Evolutionary conservation across 768 basidiomycete species (phyloP).

Genomic region (Rhodotorula graminis): DNA sequence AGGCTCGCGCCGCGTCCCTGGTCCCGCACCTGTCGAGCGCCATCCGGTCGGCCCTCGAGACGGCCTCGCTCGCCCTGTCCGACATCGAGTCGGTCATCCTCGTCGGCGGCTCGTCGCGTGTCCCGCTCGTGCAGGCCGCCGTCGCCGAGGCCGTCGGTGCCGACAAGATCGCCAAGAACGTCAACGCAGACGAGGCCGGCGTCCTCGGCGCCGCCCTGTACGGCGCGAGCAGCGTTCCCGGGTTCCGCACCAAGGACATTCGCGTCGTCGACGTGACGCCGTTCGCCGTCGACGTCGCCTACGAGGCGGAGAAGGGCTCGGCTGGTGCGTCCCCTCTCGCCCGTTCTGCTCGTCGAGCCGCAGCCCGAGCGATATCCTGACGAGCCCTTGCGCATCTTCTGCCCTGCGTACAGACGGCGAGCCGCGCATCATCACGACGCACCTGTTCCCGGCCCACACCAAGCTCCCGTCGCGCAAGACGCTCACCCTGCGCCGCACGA

Average conservation of each 20-base stretch:
- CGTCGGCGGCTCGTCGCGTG: conserved; percentile 83
- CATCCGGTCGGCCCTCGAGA: conserved; percentile 65
- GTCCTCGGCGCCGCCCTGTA: conserved; percentile 83
- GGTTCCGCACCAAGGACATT: conserved; percentile 93
- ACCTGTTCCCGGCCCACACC: conserved; percentile 71
- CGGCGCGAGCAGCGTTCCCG: conserved; percentile 78
- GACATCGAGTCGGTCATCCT: conserved; percentile 83
- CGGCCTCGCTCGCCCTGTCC: conserved; percentile 64
- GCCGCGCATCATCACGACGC: conserved; percentile 66
- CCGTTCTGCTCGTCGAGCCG: not conserved
- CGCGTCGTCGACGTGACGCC: conserved; percentile 68
- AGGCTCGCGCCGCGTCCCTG: conserved; percentile 62
- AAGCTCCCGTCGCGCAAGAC: conserved; percentile 79
- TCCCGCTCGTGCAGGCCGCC: conserved; percentile 84
- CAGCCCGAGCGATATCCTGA: not conserved
- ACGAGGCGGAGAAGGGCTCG: conserved; percentile 28
- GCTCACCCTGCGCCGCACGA: conserved; percentile 74
- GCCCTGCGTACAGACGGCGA: conserved; percentile 39
- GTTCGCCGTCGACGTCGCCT: conserved; percentile 42
- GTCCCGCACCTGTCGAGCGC: conserved; percentile 63
- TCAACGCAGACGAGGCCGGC: conserved; percentile 94
- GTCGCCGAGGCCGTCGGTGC: conserved; percentile 72
- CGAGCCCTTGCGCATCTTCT: not conserved
- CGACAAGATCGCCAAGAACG: conserved; percentile 84
- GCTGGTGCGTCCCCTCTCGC: not conserved